These are phyloP conservation scores for Penicillium occitanis DNA, from an alignment of 2,329 filamentous ascomycete species.

Conservation along the genomic window DNA sequence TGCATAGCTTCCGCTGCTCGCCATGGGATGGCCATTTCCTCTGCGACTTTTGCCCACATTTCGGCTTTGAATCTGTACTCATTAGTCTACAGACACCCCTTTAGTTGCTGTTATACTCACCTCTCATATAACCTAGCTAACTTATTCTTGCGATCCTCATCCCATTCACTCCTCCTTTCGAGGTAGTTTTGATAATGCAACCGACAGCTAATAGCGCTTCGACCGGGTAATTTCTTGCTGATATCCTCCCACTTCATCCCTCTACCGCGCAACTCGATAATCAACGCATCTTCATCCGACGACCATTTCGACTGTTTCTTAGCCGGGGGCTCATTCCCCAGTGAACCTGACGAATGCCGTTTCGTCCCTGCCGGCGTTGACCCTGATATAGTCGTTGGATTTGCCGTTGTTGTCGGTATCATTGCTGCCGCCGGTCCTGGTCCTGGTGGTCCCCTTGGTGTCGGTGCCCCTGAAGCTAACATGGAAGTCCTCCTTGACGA, in stretches of 20 bases:
- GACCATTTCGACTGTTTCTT: conserved; percentile 99
- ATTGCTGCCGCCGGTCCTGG: conserved; percentile 20
- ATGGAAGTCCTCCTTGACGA: conserved; percentile 14
- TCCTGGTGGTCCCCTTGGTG: background rate
- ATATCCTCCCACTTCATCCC: conserved; percentile 99
- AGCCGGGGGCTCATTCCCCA: conserved; percentile 62
- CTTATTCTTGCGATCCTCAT: conserved; percentile 97
- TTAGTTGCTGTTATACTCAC: conserved; percentile 53
- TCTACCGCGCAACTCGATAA: conserved; percentile 83
- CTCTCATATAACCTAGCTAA: conserved; percentile 91
- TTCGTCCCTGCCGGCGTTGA: conserved; percentile 35
- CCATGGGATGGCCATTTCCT: conserved; percentile 95
- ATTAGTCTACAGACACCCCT: conserved; percentile 3
- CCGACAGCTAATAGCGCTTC: conserved; percentile 90
- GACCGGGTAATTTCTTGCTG: conserved; percentile 81
- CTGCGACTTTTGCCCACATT: conserved; percentile 95
- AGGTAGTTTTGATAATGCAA: conserved; percentile 97
- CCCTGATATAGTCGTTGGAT: conserved; percentile 7
- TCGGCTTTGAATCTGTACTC: conserved; percentile 83
- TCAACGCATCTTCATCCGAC: conserved; percentile 85
- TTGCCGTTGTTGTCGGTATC: conserved; percentile 15
- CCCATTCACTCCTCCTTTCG: conserved; percentile 89
- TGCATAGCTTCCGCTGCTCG: conserved; percentile 96
- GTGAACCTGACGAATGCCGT: conserved; percentile 48
- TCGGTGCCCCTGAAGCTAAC: conserved; percentile 27